phyloP scores from a whole-genome alignment of 2,329 filamentous ascomycete species.

The Lecanicillium sp. region DNA sequence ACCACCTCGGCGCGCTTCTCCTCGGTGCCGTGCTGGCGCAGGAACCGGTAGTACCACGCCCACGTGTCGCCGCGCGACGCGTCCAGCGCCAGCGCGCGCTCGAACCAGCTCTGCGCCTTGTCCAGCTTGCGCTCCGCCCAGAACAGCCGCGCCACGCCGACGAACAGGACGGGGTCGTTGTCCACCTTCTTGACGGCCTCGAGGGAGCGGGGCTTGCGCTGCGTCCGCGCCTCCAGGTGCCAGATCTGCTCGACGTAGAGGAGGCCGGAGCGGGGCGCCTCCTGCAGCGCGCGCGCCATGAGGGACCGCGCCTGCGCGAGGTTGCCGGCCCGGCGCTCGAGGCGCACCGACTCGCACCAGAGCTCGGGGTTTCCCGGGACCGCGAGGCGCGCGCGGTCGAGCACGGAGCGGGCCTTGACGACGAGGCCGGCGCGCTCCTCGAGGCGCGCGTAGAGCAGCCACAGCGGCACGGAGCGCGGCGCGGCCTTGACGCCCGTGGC shows the following conservation, averaged over 20 bases:
- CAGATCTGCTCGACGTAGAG: slow-evolving; percentile 95
- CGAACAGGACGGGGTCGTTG: slow-evolving; percentile 81
- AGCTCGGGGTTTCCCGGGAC: slow-evolving; percentile 78
- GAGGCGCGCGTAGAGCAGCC: slow-evolving; percentile 80
- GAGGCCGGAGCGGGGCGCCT: slow-evolving; percentile 79
- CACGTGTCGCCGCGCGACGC: slow-evolving; percentile 85
- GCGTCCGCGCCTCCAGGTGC: slow-evolving; percentile 84
- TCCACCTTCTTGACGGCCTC: slow-evolving; percentile 98
- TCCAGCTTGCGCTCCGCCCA: slow-evolving; percentile 90
- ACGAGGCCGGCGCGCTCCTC: slow-evolving; percentile 79
- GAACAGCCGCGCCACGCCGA: slow-evolving; percentile 90
- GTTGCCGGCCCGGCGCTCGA: slow-evolving; percentile 85
- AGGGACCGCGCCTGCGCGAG: slow-evolving; percentile 76
- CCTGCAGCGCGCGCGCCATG: slow-evolving; percentile 90
- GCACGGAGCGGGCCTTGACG: slow-evolving; percentile 88
- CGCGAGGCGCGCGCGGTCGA: slow-evolving; percentile 83
- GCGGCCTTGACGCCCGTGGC: slow-evolving; percentile 82
- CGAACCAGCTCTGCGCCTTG: slow-evolving; percentile 95
- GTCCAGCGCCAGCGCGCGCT: slow-evolving; percentile 86
- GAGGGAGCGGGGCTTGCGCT: slow-evolving; percentile 82
- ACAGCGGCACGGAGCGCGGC: slow-evolving; percentile 76
- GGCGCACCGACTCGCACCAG: slow-evolving; percentile 89
- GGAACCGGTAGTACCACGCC: slow-evolving; percentile 97
- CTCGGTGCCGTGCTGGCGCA: slow-evolving; percentile 85
- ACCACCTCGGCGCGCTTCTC: slow-evolving; percentile 87